A percentile compares a stretch with the other conserved stretches of the same genome.
Conservation (phyloP, 768 basidiomycete genomes). For the Mycena vulgaris region DNA sequence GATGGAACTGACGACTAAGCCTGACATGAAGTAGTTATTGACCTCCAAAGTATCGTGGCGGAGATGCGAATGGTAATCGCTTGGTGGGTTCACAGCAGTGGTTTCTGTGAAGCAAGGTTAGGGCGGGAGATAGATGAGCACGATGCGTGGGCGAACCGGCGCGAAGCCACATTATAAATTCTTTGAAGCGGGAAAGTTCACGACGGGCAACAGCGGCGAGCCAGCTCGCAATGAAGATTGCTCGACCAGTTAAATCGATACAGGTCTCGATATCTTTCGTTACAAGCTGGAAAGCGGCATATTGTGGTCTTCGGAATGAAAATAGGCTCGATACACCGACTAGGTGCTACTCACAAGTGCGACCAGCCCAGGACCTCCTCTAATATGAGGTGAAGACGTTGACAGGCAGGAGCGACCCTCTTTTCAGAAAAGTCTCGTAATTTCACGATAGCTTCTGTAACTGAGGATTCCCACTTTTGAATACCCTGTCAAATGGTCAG, state of each 20-base stretch:
- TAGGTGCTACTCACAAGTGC: conserved; percentile 63
- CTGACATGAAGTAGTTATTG: conserved; percentile 83
- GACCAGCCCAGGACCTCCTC: conserved; percentile 89
- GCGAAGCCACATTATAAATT: conserved; percentile 85
- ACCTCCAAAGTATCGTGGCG: conserved; percentile 86
- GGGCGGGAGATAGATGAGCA: conserved; percentile 29
- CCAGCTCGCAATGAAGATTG: conserved; percentile 78
- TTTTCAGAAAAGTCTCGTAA: conserved; percentile 83
- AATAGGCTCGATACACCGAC: conserved; percentile 25
- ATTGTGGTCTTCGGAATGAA: conserved; percentile 66
- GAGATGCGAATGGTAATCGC: conserved; percentile 63
- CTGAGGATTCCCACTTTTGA: conserved; percentile 86
- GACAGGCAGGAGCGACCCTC: conserved; percentile 79
- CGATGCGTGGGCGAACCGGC: conserved; percentile 65
- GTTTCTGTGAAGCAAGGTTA: conserved; percentile 56
- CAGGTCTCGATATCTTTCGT: conserved; percentile 66
- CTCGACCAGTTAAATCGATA: conserved; percentile 67
- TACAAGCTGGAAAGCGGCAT: conserved; percentile 68
- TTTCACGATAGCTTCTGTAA: conserved; percentile 78
- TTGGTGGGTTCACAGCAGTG: conserved; percentile 64
- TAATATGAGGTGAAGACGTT: conserved; percentile 81
- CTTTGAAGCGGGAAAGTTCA: conserved; percentile 81
- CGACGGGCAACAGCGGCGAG: conserved; percentile 75
- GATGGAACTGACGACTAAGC: conserved; percentile 76
- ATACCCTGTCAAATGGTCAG: conserved; percentile 68